Conservation (phyloP, 345 rosid species). For the Lepidium africanum region DNA sequence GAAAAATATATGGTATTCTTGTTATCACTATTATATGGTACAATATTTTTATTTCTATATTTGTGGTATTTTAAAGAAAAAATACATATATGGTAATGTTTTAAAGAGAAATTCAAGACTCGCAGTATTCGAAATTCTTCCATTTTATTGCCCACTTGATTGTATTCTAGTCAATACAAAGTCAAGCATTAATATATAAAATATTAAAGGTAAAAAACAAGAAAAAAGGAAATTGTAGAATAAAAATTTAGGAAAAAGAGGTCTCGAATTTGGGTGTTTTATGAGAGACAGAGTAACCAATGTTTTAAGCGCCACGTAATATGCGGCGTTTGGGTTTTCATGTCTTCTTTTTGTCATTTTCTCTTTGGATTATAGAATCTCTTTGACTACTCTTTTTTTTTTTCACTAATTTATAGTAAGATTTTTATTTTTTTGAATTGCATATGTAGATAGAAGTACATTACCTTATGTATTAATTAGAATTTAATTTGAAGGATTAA, state of each 20-base stretch:
- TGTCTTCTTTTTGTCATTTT: slow-evolving; percentile 27
- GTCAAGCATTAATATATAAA: slow-evolving; percentile 13
- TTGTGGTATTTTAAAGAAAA: no score
- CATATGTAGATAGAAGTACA: no score
- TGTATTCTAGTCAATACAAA: slow-evolving; percentile 8
- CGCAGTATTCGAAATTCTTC: slow-evolving; percentile 20
- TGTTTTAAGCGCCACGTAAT: slow-evolving; percentile 26
- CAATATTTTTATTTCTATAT: no score
- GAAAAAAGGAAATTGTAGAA: not conserved
- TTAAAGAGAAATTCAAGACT: not conserved
- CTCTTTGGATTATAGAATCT: slow-evolving; percentile 28
- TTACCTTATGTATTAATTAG: no score
- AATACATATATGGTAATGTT: no score
- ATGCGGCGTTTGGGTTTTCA: slow-evolving; percentile 14
- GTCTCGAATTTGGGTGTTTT: slow-evolving; percentile 36
- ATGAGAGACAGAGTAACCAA: slow-evolving; percentile 22
- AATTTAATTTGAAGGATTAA: no score
- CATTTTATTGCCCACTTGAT: slow-evolving; percentile 8
- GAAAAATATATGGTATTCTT: no score
- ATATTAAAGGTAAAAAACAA: not conserved
- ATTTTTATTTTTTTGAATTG: not conserved
- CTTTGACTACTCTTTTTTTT: slow-evolving; percentile 12
- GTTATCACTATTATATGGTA: no score
- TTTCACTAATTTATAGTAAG: not conserved
- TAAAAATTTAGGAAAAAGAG: slow-evolving; percentile 26